Conservation (phyloP, 257 asterid species). For the Cynanchum wilfordii region DNA sequence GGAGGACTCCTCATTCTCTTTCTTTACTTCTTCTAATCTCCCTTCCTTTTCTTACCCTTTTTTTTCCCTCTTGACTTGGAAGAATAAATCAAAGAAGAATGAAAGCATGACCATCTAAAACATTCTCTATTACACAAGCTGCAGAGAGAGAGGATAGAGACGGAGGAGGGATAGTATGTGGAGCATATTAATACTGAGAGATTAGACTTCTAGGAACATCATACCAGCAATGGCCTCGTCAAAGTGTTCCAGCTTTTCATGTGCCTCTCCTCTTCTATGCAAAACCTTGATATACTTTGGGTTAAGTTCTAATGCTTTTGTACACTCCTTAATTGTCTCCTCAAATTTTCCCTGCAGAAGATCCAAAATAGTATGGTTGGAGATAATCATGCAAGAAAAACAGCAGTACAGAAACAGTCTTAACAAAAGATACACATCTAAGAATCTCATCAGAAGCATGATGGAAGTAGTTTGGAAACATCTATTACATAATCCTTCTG, state of each 20-base stretch:
- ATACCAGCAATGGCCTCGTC: slow-evolving; percentile 89
- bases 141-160: not conserved
- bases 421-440: not conserved
- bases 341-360: slow-evolving; percentile 56
- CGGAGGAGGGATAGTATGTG: not conserved
- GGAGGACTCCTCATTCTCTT: not conserved
- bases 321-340: slow-evolving; percentile 79
- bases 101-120: not conserved
- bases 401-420: too few relatives aligned
- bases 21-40: not conserved
- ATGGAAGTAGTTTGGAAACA: not conserved
- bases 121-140: not conserved
- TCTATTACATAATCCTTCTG: too few relatives aligned
- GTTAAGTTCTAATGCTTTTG: slow-evolving; percentile 84
- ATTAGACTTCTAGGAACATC: not conserved
- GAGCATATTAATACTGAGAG: not conserved
- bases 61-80: not conserved
- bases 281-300: slow-evolving; percentile 69
- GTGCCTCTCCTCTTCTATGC: slow-evolving; percentile 89
- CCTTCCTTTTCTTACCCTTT: not conserved
- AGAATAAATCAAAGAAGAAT: not conserved
- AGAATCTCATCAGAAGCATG: not conserved
- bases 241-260: slow-evolving; percentile 75
- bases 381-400: not conserved
- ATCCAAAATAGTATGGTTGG: not conserved